Conservation (phyloP, 495 filamentous ascomycete genomes). For the Aspergillus baeticus region DNA sequence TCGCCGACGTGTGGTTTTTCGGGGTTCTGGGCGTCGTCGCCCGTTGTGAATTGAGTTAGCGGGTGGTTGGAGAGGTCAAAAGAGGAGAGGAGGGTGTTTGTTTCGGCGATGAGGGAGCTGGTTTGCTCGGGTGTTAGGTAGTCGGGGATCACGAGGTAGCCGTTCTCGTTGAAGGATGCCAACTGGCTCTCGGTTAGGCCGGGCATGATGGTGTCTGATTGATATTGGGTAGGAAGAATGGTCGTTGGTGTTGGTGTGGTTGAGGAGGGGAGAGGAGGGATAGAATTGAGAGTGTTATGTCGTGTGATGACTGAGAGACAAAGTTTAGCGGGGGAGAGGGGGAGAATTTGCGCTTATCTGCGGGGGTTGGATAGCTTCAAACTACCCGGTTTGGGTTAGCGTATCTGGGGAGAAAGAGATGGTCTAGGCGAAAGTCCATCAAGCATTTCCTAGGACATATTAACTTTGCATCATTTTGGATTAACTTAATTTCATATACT, state of each 20-base stretch:
- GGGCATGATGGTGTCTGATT: conserved; percentile 24
- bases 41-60: conserved; percentile 88
- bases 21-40: conserved; percentile 45
- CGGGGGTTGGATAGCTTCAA: conserved; percentile 9
- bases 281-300: not conserved
- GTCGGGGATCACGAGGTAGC: conserved; percentile 84
- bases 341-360: conserved; percentile 3
- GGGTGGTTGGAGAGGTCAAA: conserved; percentile 81
- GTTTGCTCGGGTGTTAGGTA: conserved; percentile 68
- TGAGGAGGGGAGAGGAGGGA: not conserved
- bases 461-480: no score
- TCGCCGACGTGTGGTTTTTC: conserved; percentile 74
- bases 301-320: not conserved
- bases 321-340: not conserved
- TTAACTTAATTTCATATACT: no score
- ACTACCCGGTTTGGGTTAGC: not conserved
- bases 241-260: no score
- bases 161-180: conserved; percentile 69
- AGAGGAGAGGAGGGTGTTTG: conserved; percentile 66
- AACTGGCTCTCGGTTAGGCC: conserved; percentile 75
- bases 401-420: no score
- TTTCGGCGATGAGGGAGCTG: conserved; percentile 67
- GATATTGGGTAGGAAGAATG: no score
- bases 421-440: no score
- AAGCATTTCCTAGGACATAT: no score